A percentile compares a stretch with the other conserved stretches of the same genome.
Conservation (phyloP, 441 rosid species). For the Pelargonium myrrhifolium region DNA sequence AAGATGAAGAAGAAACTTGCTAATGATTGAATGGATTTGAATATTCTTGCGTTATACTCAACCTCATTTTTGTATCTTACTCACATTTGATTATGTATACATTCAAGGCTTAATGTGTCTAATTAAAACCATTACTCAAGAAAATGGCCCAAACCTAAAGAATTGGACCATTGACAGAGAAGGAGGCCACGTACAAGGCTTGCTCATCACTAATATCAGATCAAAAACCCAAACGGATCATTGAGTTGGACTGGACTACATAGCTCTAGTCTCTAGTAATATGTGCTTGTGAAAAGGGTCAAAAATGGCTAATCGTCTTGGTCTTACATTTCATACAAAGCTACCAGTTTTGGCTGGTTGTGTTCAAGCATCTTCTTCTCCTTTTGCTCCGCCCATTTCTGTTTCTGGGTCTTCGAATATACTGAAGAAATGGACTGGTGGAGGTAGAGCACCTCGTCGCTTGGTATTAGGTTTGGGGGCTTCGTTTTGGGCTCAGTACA, state of each 20-base stretch:
- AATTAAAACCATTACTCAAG: too few species aligned
- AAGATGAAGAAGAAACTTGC: too few species aligned
- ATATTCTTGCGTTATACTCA: too few species aligned
- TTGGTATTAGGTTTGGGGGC: conserved; percentile 48
- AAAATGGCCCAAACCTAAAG: background rate
- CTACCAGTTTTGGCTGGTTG: conserved; percentile 24
- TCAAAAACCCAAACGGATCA: background rate
- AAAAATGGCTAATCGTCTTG: conserved; percentile 26
- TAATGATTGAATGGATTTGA: too few species aligned
- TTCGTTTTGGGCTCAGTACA: conserved; percentile 46
- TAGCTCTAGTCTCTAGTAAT: background rate
- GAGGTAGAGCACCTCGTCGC: conserved; percentile 38
- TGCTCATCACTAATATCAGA: background rate
- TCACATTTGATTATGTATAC: too few species aligned
- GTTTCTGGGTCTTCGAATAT: conserved; percentile 20
- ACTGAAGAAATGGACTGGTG: conserved; percentile 21
- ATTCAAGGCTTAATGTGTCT: too few species aligned
- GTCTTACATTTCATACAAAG: conserved; percentile 16
- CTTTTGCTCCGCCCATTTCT: conserved; percentile 7
- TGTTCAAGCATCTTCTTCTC: background rate
- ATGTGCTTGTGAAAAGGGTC: background rate
- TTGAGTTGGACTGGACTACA: background rate
- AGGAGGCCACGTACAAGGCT: background rate
- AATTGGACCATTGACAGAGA: background rate
- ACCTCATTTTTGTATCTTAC: too few species aligned